Evolutionary conservation across 768 basidiomycete genomes (phyloP), one percentile per base, ranked within the genome.

Genomic region (Chlorophyllum brunneum): DNA sequence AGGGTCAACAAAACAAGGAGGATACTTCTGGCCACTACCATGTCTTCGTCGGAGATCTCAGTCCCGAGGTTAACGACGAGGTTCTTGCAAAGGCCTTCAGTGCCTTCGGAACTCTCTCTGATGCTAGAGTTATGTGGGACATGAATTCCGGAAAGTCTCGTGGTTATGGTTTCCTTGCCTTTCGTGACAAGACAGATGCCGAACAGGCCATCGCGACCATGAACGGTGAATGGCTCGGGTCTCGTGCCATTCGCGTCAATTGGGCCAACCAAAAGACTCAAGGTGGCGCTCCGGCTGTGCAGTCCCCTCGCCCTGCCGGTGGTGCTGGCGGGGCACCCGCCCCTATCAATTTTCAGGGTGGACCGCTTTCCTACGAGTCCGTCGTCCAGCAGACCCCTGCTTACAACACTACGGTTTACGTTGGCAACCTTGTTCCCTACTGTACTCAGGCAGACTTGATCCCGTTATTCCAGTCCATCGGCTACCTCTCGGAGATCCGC

Each of bases 221-320:
- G 97, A 99, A 99, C 65, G 97, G 97, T 52, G 95, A 99, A 77
- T 99, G 93, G 93, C 80, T 99, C 31, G 97, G 97, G 43, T 93
- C 93, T 26, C 85, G 97, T 55, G 97, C 97, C 56, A 99, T 99
- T 64, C 87, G 97, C 59, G 95, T 98, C 70, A 99, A 99, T 75
- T 99, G 95, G 95, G 97, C 97, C 48, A 98, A 98, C 74, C 95
- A 98, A 73, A 98, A 98, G 77, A 98, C 95, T 15, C 93, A 95
- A 70, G 51, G 51, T 27, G 91, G 84, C 51, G 73, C 69, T 23
- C 71, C 74, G 15, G 58, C 62, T 30, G 63, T 60, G 20, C 58
- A 66, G 41, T 67, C 75, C 36, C 66, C 80, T 44, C 76, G 73
- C 59, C 72, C 76, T 48, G 53, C 60, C 40, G 58, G 41, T 8